Evolutionary conservation across 371 early-diverging fungal genomes (phyloP).

Genomic region (Mortierella sp.): DNA sequence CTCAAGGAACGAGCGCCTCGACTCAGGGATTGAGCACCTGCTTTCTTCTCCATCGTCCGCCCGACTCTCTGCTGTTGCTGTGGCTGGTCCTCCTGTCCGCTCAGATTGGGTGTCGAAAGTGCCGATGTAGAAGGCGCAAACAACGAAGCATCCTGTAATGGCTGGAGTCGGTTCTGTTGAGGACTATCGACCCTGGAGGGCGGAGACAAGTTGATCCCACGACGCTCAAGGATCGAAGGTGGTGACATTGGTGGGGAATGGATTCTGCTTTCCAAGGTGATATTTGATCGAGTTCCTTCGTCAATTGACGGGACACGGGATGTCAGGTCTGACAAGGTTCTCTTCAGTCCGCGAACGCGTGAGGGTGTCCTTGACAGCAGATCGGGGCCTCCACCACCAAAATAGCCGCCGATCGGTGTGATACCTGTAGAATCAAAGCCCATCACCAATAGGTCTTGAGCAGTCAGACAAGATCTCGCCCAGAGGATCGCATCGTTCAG

Average conservation of each 20-base stretch:
- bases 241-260: constrained; percentile 9
- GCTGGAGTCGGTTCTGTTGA: background rate
- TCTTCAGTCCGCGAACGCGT: background rate
- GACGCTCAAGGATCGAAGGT: constrained; percentile 40
- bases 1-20: background rate
- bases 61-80: background rate
- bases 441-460: constrained; percentile 42
- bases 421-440: constrained; percentile 21
- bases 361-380: background rate
- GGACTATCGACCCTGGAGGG: constrained; percentile 8
- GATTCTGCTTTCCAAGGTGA: background rate
- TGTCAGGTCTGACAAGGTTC: background rate
- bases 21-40: background rate
- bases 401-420: background rate
- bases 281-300: background rate
- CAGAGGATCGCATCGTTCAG: constrained; percentile 37
- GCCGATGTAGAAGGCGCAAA: background rate
- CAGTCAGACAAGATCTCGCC: constrained; percentile 33
- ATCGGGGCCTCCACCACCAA: background rate
- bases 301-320: constrained; percentile 40
- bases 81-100: background rate
- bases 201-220: constrained; percentile 29
- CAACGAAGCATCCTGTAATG: constrained; percentile 6
- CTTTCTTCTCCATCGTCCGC: background rate
- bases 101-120: background rate